Evolutionary conservation across 371 early-diverging fungal genomes (phyloP), one percentile per base, ranked within the genome.

Genomic region (Rhizomucor pusillus): DNA sequence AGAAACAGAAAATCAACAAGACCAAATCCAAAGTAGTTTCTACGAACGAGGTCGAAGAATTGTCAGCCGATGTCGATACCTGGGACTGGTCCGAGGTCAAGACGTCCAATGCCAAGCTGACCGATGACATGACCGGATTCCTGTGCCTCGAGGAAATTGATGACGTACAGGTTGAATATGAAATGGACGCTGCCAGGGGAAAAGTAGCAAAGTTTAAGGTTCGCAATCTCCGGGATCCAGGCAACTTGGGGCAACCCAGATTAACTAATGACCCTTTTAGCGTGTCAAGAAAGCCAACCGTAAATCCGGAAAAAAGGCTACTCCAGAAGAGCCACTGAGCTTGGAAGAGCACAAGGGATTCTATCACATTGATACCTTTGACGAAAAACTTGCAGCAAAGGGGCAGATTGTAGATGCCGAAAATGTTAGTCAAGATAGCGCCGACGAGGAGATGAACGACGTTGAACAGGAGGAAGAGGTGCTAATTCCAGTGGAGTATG

Each of bases 111-210:
- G 60, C 73, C 14, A 60, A 79, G 23, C 44, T 81, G 34, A 63
- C 74, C 3, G 90, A 89, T 53, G 86, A 90, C 40, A 58, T 77
- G 29, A 88, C 89, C 24, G 95, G 94, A 7, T 89, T 93, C 57
- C 50, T 91, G 20, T 85, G 90, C 47, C 77, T 95, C 37, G 94
- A 95, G 64, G 96, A 95, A 57, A 73, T 93, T 20, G 89, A 89
- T 23, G 92, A 85, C 49, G 89, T 93, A 5, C 89, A 92, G 59
- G 82, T 93, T 18, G 83, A 82, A 25, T 88, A 82, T 66, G 84
- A 85, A 50, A 84, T 82, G 4, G 82, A 81, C 34, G 79, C 75
- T 11, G 64, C 59, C 0, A 79, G 80, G 5, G 91, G 90, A 36
- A 82, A 77, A 62, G 80, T 82, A 0, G 77, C 87, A 23, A 79